Percentiles rank a stretch among this genome's conserved stretches.
These are phyloP conservation scores for Saitozyma sp. DNA, from an alignment of 768 basidiomycete genomes.

Conservation along the genomic window DNA sequence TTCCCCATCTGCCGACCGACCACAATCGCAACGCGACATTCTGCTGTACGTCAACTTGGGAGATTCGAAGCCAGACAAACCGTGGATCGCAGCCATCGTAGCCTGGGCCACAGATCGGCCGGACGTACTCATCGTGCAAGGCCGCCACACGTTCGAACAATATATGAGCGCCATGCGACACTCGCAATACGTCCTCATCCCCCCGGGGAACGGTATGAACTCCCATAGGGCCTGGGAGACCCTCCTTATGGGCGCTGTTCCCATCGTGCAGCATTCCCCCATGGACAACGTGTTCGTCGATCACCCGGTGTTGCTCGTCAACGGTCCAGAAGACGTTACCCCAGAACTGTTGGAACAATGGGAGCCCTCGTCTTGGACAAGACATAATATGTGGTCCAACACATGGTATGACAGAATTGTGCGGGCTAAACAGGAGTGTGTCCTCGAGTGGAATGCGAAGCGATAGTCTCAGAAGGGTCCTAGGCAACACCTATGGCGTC, in stretches of 20 bases:
- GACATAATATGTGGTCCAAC: not conserved
- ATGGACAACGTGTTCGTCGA: not conserved
- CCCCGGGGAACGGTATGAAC: not conserved
- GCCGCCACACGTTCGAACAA: not conserved
- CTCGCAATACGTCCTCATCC: not conserved
- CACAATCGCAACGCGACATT: not conserved
- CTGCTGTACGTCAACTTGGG: slow-evolving; percentile 4
- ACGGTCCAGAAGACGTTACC: not conserved
- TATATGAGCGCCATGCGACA: not conserved
- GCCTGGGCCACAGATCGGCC: not conserved
- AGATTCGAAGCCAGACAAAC: not conserved
- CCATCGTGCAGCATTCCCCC: slow-evolving; percentile 1
- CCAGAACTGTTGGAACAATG: not conserved
- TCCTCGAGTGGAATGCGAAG: no score
- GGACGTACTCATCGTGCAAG: not conserved
- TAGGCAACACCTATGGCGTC: no score
- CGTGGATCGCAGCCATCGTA: not conserved
- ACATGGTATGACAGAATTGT: not conserved
- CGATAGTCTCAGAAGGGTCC: no score
- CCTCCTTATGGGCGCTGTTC: not conserved
- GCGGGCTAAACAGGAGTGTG: not conserved
- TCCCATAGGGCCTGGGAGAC: slow-evolving; percentile 1
- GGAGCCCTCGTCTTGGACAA: not conserved
- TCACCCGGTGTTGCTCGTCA: not conserved
- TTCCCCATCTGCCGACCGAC: not conserved